phyloP scores from a whole-genome alignment of 352 stramenopile genomes.

The Phytophthora idaei region DNA sequence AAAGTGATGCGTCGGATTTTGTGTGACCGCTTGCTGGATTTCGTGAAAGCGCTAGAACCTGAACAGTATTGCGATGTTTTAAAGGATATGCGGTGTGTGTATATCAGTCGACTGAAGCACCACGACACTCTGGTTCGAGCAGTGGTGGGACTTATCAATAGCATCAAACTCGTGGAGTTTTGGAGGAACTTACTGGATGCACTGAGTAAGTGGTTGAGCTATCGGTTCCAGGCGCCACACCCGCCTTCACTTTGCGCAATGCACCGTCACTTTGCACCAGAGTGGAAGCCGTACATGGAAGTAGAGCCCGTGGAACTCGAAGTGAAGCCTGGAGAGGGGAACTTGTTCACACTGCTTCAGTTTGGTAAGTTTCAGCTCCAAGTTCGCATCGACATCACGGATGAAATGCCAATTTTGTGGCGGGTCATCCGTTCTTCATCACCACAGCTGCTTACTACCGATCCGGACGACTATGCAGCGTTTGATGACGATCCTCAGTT shows the following conservation, averaged over 20 bases:
- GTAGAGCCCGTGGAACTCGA: constrained; percentile 24
- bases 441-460: constrained; percentile 14
- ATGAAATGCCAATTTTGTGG: constrained; percentile 50
- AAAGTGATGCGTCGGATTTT: constrained; percentile 29
- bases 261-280: constrained; percentile 49
- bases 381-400: constrained; percentile 44
- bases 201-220: constrained; percentile 28
- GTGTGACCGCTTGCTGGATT: constrained; percentile 29
- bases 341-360: constrained; percentile 37
- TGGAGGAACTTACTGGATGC: constrained; percentile 55
- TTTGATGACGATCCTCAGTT: constrained; percentile 37
- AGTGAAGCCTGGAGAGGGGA: constrained; percentile 16
- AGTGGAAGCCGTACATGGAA: constrained; percentile 44
- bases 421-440: constrained; percentile 45
- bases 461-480: constrained; percentile 15
- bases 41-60: constrained; percentile 29
- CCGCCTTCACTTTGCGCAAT: constrained; percentile 51
- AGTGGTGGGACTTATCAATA: constrained; percentile 52
- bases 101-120: constrained; percentile 28
- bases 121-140: constrained; percentile 39
- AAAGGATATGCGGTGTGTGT: constrained; percentile 17
- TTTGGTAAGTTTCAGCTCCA: constrained; percentile 51
- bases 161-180: constrained; percentile 44
- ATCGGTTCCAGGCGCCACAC: constrained; percentile 25
- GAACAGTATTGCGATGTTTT: constrained; percentile 29